phyloP scores from a whole-genome alignment of 179 eudicot species.

The Silene coronaria region DNA sequence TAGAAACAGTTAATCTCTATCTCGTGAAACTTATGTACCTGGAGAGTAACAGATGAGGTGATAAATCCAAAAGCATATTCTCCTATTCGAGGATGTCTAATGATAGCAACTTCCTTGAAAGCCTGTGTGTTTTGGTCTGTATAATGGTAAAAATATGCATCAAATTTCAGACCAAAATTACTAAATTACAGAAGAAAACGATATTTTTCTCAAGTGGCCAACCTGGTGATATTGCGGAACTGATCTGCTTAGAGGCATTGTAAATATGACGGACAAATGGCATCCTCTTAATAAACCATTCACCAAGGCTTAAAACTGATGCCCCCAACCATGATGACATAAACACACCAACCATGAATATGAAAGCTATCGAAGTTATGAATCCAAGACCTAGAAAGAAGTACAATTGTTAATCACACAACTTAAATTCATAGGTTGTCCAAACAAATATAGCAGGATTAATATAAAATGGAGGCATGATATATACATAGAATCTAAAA shows the following conservation, averaged over 20 bases:
- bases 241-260: conserved; percentile 69
- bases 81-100: conserved; percentile 71
- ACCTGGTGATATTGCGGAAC: conserved; percentile 74
- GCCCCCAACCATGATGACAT: conserved; percentile 81
- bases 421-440: neutral
- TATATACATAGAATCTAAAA: neutral
- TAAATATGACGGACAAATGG: conserved; percentile 67
- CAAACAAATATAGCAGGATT: neutral
- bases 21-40: conserved; percentile 32
- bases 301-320: conserved; percentile 57
- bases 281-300: conserved; percentile 71
- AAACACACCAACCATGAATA: conserved; percentile 63
- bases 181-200: conserved; percentile 1
- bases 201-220: conserved; percentile 1
- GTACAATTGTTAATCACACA: conserved; percentile 4
- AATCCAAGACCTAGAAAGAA: conserved; percentile 59
- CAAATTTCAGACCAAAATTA: neutral
- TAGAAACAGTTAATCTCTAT: neutral
- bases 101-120: conserved; percentile 74
- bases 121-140: conserved; percentile 71
- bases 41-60: conserved; percentile 66
- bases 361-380: conserved; percentile 60
- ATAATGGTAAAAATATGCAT: conserved; percentile 9
- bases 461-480: neutral
- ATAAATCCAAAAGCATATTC: conserved; percentile 76